A percentile compares a stretch with the other conserved stretches of the same genome.
Conservation (phyloP, 345 rosid species). For the Angophora floribunda region DNA sequence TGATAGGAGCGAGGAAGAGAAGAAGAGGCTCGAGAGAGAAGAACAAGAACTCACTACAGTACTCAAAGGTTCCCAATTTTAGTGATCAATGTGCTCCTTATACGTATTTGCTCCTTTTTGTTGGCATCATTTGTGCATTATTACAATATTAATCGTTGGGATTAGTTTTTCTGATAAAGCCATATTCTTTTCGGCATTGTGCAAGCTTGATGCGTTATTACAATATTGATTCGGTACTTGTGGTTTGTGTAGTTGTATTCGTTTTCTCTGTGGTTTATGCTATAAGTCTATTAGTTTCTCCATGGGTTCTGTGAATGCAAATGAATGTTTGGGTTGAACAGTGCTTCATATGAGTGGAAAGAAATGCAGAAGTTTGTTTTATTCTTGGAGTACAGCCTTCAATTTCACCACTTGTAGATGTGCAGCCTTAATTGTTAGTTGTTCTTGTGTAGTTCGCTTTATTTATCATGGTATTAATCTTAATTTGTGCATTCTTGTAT, state of each 20-base stretch:
- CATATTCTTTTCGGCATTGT: neutral
- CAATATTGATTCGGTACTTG: neutral
- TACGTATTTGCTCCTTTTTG: neutral
- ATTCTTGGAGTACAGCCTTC: neutral
- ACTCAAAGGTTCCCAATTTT: constrained; percentile 34
- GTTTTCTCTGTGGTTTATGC: neutral
- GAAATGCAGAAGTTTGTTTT: neutral
- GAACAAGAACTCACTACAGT: constrained; percentile 50
- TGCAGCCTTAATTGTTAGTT: neutral
- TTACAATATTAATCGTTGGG: neutral
- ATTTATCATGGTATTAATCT: neutral
- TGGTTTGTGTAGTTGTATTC: neutral
- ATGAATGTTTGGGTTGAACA: neutral
- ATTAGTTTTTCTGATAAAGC: neutral
- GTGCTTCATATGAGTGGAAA: neutral
- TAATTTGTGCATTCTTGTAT: neutral
- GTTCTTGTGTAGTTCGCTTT: neutral
- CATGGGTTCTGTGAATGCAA: neutral
- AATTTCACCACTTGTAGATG: neutral
- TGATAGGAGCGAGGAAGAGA: constrained; percentile 18
- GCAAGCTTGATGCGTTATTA: neutral
- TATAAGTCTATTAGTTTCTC: neutral
- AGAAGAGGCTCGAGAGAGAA: constrained; percentile 37
- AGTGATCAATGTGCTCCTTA: neutral
- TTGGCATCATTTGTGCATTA: neutral